Percentiles rank a stretch among this genome's conserved stretches.
phyloP scores from a whole-genome alignment of 2,329 filamentous ascomycete species.

The Paecilomyces sp. region DNA sequence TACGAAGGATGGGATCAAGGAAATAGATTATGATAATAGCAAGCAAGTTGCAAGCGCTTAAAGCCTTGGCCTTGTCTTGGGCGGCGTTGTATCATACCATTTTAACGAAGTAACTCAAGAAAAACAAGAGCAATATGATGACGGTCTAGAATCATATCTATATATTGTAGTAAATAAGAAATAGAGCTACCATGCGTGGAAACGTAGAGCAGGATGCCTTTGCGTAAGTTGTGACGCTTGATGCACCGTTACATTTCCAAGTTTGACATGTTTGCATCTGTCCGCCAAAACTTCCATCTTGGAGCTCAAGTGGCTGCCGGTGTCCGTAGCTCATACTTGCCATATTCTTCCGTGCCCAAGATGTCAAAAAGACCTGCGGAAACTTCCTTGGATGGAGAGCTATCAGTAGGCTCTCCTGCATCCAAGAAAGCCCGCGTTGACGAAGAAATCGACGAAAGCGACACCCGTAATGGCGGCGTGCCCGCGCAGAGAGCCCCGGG shows the following conservation, averaged over 20 bases:
- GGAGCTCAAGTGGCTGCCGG: not conserved
- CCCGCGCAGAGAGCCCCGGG: constrained; percentile 18
- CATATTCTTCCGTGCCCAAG: constrained; percentile 6
- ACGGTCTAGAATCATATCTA: constrained; percentile 8
- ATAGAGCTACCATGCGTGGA: not conserved
- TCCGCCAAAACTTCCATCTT: constrained; percentile 9
- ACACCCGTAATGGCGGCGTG: constrained; percentile 16
- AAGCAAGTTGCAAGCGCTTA: constrained; percentile 46
- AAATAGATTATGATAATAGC: constrained; percentile 79
- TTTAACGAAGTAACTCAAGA: constrained; percentile 13
- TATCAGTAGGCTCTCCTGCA: constrained; percentile 29
- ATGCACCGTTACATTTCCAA: not conserved
- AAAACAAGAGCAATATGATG: constrained; percentile 16
- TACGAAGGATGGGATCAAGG: constrained; percentile 84
- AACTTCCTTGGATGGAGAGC: constrained; percentile 30
- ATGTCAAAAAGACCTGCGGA: constrained; percentile 45
- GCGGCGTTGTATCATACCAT: constrained; percentile 25
- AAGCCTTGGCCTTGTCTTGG: constrained; percentile 18
- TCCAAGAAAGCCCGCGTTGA: constrained; percentile 40
- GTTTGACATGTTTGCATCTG: constrained; percentile 24
- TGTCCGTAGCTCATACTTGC: constrained; percentile 3
- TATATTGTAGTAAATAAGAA: not conserved
- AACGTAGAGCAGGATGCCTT: not conserved
- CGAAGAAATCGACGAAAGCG: constrained; percentile 21
- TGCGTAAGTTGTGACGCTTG: not conserved